These are phyloP conservation scores for Apiospora koreana DNA, from an alignment of 2,329 filamentous ascomycete genomes.

Conservation along the genomic window DNA sequence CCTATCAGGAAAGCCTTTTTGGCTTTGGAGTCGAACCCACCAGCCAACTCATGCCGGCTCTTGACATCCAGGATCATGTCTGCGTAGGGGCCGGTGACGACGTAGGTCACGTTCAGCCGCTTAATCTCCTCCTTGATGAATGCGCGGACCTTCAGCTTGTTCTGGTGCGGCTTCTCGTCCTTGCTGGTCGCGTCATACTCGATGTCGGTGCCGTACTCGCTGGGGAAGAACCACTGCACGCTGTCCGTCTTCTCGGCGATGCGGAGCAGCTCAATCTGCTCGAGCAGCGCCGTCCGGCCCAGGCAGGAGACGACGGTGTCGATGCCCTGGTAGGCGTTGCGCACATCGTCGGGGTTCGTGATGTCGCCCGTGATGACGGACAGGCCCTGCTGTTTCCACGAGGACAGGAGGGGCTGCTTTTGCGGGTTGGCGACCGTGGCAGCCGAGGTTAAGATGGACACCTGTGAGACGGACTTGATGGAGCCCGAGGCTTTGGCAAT, in stretches of 20 bases:
- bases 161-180: constrained; percentile 61
- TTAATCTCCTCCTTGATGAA: constrained; percentile 47
- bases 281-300: constrained; percentile 54
- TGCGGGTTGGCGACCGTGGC: constrained; percentile 42
- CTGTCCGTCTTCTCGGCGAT: constrained; percentile 50
- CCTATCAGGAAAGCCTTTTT: constrained; percentile 64
- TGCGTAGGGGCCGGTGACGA: constrained; percentile 63
- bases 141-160: constrained; percentile 61
- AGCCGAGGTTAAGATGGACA: constrained; percentile 56
- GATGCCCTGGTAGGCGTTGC: constrained; percentile 53
- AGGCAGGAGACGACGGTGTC: constrained; percentile 62
- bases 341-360: constrained; percentile 48
- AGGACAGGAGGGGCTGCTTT: constrained; percentile 49
- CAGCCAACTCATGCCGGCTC: constrained; percentile 42
- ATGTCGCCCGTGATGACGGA: constrained; percentile 55
- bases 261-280: constrained; percentile 55
- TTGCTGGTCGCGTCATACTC: constrained; percentile 54
- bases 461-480: constrained; percentile 25
- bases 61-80: constrained; percentile 52
- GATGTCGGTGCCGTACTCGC: constrained; percentile 60
- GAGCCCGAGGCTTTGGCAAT: constrained; percentile 28
- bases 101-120: constrained; percentile 56
- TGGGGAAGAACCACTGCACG: constrained; percentile 60
- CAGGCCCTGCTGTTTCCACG: constrained; percentile 45
- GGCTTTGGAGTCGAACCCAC: constrained; percentile 58